Base-by-base conservation (phyloP, 345 rosid species). In the Eucalyptus sideroxylon region DNA sequence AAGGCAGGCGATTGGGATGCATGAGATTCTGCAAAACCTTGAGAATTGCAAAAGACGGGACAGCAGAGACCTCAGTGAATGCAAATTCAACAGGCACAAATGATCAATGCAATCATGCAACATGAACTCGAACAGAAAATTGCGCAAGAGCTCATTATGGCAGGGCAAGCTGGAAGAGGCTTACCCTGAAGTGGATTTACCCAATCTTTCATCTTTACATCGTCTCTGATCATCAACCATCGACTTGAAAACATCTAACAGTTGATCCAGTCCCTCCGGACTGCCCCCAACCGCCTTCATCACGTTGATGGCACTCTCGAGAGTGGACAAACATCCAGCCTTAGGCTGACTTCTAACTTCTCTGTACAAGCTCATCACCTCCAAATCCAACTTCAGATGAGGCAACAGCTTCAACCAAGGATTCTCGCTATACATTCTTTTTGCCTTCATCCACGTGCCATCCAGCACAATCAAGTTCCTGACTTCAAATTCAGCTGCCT, bases 361-460 rank as follows among this genome's bases (percentile, higher is more conserved):
- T 90, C 89, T 49, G 87, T 95, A 97, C 91, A 97, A 92, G 90
- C 99, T 96, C 87, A 82, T 87, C 86, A 89, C 92, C 60, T 94
- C 95, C 49, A 95, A 90, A 86, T 96, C 96, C 91, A 96, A 93
- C 92, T 93, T 96, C 91, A 96, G 87, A 89, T 97, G 99, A 3
- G 95, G 94, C 96, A 96, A 88, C 86, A 97, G 69, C 94, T 93
- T 96, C 92, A 97, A 91, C 99, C 99, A 96, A 26, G 98, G 99
- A 86, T 96, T 96, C 94, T 97, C 99, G 9, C 92, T 91, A 90
- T 95, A 96, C 92, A 96, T 92, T 86, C 97, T 94, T 91, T 91
- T 94, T 3, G 99, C 99, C 93, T 97, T 97, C 2, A 95, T 88
- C 99, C 98, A 96, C 1, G 99, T 97, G 88, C 98, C 99, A 82